A percentile compares a stretch with the other conserved stretches of the same genome.
Conservation (phyloP, 2,329 filamentous ascomycete genomes). For the Botrytis galanthina region DNA sequence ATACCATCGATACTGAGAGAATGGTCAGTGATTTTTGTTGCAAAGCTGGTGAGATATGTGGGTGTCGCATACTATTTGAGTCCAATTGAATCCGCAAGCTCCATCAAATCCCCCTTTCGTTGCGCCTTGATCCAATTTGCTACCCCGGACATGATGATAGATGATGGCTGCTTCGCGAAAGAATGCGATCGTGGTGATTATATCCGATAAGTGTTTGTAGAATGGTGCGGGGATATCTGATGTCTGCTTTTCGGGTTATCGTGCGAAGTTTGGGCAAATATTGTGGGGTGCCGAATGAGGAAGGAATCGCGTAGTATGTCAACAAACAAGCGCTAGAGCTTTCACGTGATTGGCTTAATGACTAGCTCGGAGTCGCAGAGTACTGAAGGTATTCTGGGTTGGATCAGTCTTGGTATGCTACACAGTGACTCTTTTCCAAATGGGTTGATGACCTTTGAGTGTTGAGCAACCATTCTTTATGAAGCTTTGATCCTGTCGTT, state of each 20-base stretch:
- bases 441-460: background rate
- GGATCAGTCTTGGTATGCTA: background rate
- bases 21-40: constrained; percentile 25
- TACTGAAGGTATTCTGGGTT: background rate
- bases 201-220: background rate
- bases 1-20: constrained; percentile 61
- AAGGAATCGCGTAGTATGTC: constrained; percentile 19
- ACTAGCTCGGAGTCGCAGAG: too few species aligned
- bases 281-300: constrained; percentile 18
- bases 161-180: background rate
- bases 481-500: background rate
- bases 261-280: constrained; percentile 13
- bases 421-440: background rate
- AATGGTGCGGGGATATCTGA: constrained; percentile 12
- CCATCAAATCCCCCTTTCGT: constrained; percentile 76
- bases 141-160: constrained; percentile 56
- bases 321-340: constrained; percentile 16
- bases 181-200: constrained; percentile 5
- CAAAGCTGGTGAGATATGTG: constrained; percentile 17
- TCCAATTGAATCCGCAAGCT: constrained; percentile 69
- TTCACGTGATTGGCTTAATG: background rate
- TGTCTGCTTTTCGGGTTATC: constrained; percentile 7
- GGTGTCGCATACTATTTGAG: constrained; percentile 64
- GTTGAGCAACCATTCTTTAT: background rate
- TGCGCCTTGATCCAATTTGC: constrained; percentile 76